These are phyloP conservation scores for Coniochaeta ligniaria DNA, from an alignment of 2,329 filamentous ascomycete genomes.

Conservation along the genomic window DNA sequence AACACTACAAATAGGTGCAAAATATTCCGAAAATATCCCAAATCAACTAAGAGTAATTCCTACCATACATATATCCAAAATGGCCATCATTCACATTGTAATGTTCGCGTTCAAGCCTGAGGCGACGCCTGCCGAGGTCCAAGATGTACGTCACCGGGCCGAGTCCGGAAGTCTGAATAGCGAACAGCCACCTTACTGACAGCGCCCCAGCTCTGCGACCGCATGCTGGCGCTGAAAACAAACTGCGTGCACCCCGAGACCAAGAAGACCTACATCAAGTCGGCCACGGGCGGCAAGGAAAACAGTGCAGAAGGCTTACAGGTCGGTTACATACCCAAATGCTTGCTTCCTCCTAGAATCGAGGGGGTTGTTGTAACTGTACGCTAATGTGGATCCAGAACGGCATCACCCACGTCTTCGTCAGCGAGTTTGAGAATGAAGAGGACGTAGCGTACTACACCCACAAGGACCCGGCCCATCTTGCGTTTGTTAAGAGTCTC, in stretches of 20 bases:
- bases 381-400: slow-evolving; percentile 28
- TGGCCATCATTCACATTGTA: slow-evolving; percentile 63
- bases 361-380: no score
- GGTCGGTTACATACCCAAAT: slow-evolving; percentile 28
- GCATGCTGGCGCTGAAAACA: slow-evolving; percentile 42
- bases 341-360: not conserved
- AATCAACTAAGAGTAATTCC: no score
- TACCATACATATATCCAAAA: slow-evolving; percentile 17
- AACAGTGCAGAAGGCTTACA: slow-evolving; percentile 54
- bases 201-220: slow-evolving; percentile 19
- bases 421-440: slow-evolving; percentile 56
- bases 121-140: slow-evolving; percentile 38
- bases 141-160: slow-evolving; percentile 35
- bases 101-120: slow-evolving; percentile 57
- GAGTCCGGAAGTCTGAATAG: no score
- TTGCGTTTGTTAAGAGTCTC: slow-evolving; percentile 47
- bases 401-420: slow-evolving; percentile 62
- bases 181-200: not conserved
- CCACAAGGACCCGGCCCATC: slow-evolving; percentile 55
- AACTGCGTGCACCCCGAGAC: slow-evolving; percentile 55
- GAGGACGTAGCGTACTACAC: slow-evolving; percentile 65
- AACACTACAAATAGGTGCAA: no score
- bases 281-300: slow-evolving; percentile 51
- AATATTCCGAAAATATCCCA: no score
- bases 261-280: slow-evolving; percentile 52